A percentile compares a stretch with the other conserved stretches of the same genome.
These are phyloP conservation scores for Xylaria sp. DNA, from an alignment of 2,329 filamentous ascomycete genomes.

Conservation along the genomic window DNA sequence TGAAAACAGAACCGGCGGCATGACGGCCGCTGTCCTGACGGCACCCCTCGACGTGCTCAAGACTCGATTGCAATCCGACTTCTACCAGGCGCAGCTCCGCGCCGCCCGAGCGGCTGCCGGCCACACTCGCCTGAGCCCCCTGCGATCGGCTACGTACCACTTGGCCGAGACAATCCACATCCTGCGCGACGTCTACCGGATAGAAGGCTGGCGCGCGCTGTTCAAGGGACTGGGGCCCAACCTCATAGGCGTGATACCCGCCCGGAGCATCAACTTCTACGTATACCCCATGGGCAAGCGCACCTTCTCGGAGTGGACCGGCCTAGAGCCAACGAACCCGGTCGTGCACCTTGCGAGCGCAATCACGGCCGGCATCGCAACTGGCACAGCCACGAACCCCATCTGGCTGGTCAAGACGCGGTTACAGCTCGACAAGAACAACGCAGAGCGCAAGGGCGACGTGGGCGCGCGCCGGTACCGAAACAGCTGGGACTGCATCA, in stretches of 20 bases:
- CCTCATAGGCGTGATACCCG: constrained; percentile 87
- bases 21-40: constrained; percentile 92
- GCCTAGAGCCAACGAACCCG: constrained; percentile 74
- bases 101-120: constrained; percentile 72
- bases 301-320: constrained; percentile 79
- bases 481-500: constrained; percentile 88
- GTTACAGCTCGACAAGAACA: constrained; percentile 89
- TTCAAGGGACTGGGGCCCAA: constrained; percentile 96
- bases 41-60: constrained; percentile 94
- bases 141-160: constrained; percentile 76
- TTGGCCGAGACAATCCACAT: constrained; percentile 89
- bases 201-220: constrained; percentile 85
- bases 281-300: constrained; percentile 93
- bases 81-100: constrained; percentile 86
- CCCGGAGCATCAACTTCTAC: constrained; percentile 92
- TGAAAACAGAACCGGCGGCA: constrained; percentile 77
- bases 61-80: constrained; percentile 92
- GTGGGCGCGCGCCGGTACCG: constrained; percentile 75
- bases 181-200: constrained; percentile 79
- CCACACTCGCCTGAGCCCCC: constrained; percentile 68
- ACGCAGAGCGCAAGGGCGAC: constrained; percentile 69
- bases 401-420: constrained; percentile 98
- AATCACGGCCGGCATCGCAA: constrained; percentile 81
- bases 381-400: constrained; percentile 91
- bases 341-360: constrained; percentile 84